Percentiles rank a stretch among this genome's conserved stretches.
Conservation (phyloP, 1,284 basidiomycete species). For the Mycocalia duriaeana region DNA sequence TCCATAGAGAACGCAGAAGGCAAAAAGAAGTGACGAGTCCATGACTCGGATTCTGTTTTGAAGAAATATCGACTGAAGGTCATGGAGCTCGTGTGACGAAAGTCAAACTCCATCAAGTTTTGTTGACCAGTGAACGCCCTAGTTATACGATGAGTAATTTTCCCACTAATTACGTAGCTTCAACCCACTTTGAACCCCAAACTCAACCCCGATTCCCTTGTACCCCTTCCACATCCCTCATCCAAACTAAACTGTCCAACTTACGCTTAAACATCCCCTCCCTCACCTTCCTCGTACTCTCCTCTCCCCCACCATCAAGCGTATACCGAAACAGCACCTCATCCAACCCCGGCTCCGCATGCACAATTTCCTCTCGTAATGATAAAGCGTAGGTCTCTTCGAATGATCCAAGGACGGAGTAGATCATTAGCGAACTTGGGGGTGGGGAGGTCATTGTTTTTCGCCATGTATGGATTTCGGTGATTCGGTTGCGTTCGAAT, state of each 20-base stretch:
- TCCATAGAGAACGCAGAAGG: too few relatives aligned
- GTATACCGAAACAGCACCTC: constrained; percentile 18
- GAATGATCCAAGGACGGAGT: constrained; percentile 29
- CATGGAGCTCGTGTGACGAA: too few relatives aligned
- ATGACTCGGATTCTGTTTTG: too few relatives aligned
- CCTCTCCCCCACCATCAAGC: constrained; percentile 37
- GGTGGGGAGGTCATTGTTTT: constrained; percentile 26
- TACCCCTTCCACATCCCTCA: too few relatives aligned
- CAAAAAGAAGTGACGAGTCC: too few relatives aligned
- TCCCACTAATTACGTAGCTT: too few relatives aligned
- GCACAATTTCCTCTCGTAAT: constrained; percentile 29
- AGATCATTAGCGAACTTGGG: constrained; percentile 34
- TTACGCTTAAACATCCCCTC: constrained; percentile 36
- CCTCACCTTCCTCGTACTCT: constrained; percentile 25
- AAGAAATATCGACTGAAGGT: too few relatives aligned
- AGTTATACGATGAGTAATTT: too few relatives aligned
- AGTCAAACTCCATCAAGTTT: too few relatives aligned
- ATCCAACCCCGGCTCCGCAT: constrained; percentile 24
- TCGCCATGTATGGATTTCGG: constrained; percentile 19
- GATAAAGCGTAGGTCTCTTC: constrained; percentile 34
- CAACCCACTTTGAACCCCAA: too few relatives aligned
- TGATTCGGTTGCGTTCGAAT: constrained; percentile 31
- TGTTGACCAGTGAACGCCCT: too few relatives aligned
- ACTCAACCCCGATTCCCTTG: too few relatives aligned
- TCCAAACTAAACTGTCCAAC: constrained; percentile 26